Evolutionary conservation across 1,139 yeast genomes (phyloP).

Genomic region (Diutina ranongensis): DNA sequence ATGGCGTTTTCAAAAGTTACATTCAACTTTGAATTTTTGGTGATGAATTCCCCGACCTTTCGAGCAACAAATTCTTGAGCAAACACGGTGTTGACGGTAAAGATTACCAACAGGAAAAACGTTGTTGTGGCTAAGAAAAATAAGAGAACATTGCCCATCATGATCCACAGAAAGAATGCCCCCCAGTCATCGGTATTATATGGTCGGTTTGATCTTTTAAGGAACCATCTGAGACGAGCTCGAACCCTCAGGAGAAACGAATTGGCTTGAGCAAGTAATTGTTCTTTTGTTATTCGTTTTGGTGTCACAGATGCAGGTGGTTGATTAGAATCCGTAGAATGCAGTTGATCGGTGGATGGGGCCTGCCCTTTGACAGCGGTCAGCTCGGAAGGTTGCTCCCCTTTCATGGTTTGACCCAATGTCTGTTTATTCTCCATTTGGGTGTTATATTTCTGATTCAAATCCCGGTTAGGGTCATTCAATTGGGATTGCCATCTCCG

Average conservation of each 20-base stretch:
- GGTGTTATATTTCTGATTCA: no score
- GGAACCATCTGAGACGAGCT: constrained; percentile 58
- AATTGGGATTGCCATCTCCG: neutral
- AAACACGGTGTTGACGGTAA: constrained; percentile 71
- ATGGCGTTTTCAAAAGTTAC: constrained; percentile 91
- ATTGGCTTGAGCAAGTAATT: constrained; percentile 40
- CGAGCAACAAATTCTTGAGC: constrained; percentile 86
- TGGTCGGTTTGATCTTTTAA: constrained; percentile 47
- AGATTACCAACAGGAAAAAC: constrained; percentile 67
- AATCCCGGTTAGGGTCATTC: no score
- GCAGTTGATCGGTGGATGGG: no score
- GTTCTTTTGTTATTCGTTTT: constrained; percentile 27
- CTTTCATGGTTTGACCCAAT: no score
- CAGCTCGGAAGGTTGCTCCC: no score
- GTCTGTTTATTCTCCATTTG: no score
- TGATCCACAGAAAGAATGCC: constrained; percentile 84
- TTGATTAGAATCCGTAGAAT: neutral
- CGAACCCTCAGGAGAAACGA: constrained; percentile 37
- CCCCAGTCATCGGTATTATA: constrained; percentile 81
- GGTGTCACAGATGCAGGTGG: neutral
- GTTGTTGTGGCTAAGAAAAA: constrained; percentile 84
- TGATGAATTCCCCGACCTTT: constrained; percentile 68
- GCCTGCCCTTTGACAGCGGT: no score
- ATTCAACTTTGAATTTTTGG: constrained; percentile 74
- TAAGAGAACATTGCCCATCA: constrained; percentile 74